These are phyloP conservation scores for Westerdykella sp. DNA, from an alignment of 2,329 filamentous ascomycete species.

Conservation along the genomic window DNA sequence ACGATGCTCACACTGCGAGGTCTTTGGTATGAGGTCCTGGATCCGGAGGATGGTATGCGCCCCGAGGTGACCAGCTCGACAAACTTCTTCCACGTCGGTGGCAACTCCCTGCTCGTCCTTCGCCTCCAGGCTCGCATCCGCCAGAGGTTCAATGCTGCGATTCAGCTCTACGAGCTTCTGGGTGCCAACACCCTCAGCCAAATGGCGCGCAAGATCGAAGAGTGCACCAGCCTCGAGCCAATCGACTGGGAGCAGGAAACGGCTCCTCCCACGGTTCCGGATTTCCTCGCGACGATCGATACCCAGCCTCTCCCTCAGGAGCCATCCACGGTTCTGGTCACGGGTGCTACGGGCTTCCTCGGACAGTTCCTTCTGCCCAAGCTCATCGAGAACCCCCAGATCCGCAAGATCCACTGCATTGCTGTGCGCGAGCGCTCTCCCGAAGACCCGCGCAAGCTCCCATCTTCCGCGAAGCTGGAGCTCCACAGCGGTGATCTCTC, in stretches of 20 bases:
- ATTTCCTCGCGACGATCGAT: background rate
- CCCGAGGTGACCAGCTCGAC: slow-evolving; percentile 10
- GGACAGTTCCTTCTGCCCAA: slow-evolving; percentile 8
- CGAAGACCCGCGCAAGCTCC: background rate
- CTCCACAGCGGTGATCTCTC: slow-evolving; percentile 37
- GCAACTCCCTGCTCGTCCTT: slow-evolving; percentile 40
- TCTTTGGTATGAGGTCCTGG: slow-evolving; percentile 10
- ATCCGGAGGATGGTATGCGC: background rate
- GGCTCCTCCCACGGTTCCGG: slow-evolving; percentile 2
- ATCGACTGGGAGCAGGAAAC: slow-evolving; percentile 42
- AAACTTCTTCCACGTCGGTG: slow-evolving; percentile 42
- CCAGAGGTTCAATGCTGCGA: slow-evolving; percentile 21
- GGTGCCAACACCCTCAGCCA: slow-evolving; percentile 31
- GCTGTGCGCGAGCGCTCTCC: slow-evolving; percentile 23
- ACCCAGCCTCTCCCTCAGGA: background rate
- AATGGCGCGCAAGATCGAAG: slow-evolving; percentile 36
- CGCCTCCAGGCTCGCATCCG: slow-evolving; percentile 35
- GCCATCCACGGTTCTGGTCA: slow-evolving; percentile 6
- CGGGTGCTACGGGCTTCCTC: slow-evolving; percentile 12
- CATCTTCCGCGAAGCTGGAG: slow-evolving; percentile 4
- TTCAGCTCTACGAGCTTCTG: slow-evolving; percentile 38
- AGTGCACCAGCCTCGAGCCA: slow-evolving; percentile 2
- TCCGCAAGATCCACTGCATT: slow-evolving; percentile 8
- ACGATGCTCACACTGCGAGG: background rate
- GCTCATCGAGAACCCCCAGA: slow-evolving; percentile 16